Evolutionary conservation across 495 filamentous ascomycete genomes (phyloP).

Genomic region (Clavariopsis aquatica): DNA sequence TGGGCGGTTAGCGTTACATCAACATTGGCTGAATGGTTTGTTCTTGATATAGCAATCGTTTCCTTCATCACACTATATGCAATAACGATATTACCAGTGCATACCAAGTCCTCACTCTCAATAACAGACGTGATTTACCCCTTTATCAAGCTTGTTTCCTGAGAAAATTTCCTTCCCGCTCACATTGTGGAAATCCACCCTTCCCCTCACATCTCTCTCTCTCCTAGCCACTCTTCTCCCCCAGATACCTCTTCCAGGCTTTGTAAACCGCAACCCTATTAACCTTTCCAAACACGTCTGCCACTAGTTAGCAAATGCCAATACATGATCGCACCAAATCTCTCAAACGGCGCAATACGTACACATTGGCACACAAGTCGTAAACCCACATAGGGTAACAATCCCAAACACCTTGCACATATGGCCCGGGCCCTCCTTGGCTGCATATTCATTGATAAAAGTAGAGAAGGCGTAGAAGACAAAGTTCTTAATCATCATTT

Average conservation of each 20-base stretch:
- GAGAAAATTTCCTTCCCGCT: no score
- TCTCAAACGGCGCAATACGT: conserved; percentile 10
- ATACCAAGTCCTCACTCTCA: no score
- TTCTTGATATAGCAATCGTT: no score
- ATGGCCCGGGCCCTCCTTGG: conserved; percentile 14
- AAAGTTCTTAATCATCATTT: conserved; percentile 34
- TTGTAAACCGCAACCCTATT: conserved; percentile 22
- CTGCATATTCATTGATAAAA: conserved; percentile 21
- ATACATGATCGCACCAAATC: not conserved
- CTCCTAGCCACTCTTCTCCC: conserved; percentile 4
- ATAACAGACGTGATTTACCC: no score
- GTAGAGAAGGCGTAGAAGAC: conserved; percentile 30
- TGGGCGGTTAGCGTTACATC: no score
- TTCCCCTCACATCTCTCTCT: no score
- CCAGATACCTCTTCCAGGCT: conserved; percentile 21
- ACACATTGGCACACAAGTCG: conserved; percentile 31
- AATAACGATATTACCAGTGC: no score
- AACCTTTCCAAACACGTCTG: conserved; percentile 28
- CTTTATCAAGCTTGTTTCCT: no score
- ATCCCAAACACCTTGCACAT: conserved; percentile 20
- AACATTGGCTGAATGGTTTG: no score
- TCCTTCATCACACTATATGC: no score
- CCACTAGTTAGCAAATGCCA: not conserved
- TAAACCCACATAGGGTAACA: conserved; percentile 26
- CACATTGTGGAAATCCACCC: no score